phyloP scores from a whole-genome alignment of 1,284 basidiomycete species.

The Papiliotrema nemorosa region DNA sequence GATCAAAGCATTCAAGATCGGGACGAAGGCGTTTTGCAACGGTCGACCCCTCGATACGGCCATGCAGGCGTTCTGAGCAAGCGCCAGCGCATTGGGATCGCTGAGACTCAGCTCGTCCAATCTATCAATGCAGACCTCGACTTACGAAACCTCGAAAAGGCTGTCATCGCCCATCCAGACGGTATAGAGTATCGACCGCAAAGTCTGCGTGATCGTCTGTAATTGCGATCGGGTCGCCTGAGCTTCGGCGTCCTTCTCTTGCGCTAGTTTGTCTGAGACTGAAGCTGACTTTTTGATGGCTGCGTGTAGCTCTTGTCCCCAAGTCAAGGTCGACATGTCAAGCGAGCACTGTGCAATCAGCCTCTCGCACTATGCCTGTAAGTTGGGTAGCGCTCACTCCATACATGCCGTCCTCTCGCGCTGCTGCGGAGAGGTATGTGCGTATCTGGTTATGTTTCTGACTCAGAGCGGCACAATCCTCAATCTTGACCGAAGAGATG shows the following conservation, averaged over 20 bases:
- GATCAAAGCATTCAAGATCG: slow-evolving; percentile 72
- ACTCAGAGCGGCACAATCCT: slow-evolving; percentile 59
- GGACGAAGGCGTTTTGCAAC: slow-evolving; percentile 71
- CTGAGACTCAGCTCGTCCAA: slow-evolving; percentile 8
- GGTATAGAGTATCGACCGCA: slow-evolving; percentile 20
- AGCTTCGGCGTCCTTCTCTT: slow-evolving; percentile 31
- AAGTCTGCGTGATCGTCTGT: slow-evolving; percentile 14
- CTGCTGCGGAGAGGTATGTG: slow-evolving; percentile 42
- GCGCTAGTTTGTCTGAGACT: slow-evolving; percentile 26
- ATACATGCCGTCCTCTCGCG: slow-evolving; percentile 37
- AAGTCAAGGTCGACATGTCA: slow-evolving; percentile 33
- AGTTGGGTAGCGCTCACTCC: slow-evolving; percentile 15
- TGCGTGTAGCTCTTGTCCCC: slow-evolving; percentile 36
- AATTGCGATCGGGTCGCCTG: slow-evolving; percentile 21
- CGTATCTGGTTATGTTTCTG: slow-evolving; percentile 50
- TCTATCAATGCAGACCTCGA: slow-evolving; percentile 8
- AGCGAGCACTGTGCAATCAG: slow-evolving; percentile 22
- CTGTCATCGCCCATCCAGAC: slow-evolving; percentile 34
- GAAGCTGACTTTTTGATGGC: slow-evolving; percentile 24
- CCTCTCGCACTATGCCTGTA: not conserved
- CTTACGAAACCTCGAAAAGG: slow-evolving; percentile 37
- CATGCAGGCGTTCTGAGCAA: slow-evolving; percentile 53
- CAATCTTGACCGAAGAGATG: slow-evolving; percentile 55
- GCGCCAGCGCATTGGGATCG: slow-evolving; percentile 27
- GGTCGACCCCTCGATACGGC: slow-evolving; percentile 70